A percentile compares a stretch with the other conserved stretches of the same genome.
These are phyloP conservation scores for Leccinellum rugosiceps DNA, from an alignment of 768 basidiomycete species.

Conservation along the genomic window DNA sequence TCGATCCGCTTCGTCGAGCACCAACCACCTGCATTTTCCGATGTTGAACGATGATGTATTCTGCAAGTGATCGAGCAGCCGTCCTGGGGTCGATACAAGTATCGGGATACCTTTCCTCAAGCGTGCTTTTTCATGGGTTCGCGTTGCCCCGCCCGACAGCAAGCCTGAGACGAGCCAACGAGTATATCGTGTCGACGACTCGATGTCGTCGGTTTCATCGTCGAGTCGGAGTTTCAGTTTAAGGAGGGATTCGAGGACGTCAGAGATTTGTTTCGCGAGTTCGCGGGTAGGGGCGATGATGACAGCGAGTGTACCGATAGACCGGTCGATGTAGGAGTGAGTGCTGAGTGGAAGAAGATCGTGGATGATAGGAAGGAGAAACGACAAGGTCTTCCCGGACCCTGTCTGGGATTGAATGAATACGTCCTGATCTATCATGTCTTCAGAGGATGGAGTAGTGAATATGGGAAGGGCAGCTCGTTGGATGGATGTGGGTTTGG, in stretches of 20 bases:
- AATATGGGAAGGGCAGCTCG: constrained; percentile 66
- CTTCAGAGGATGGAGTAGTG: constrained; percentile 39
- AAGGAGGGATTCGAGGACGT: constrained; percentile 84
- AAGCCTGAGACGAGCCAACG: constrained; percentile 94
- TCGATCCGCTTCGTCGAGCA: constrained; percentile 95
- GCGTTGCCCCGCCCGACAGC: constrained; percentile 90
- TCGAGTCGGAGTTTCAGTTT: constrained; percentile 67
- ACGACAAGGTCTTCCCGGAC: constrained; percentile 93
- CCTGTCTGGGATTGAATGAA: constrained; percentile 98
- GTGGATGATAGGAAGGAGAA: constrained; percentile 91
- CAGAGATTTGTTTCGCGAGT: constrained; percentile 93
- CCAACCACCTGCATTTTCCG: constrained; percentile 92
- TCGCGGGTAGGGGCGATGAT: constrained; percentile 96
- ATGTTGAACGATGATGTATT: constrained; percentile 92
- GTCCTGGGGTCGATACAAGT: constrained; percentile 92
- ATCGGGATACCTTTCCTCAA: constrained; percentile 94
- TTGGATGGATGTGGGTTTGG: constrained; percentile 89
- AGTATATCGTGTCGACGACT: constrained; percentile 49
- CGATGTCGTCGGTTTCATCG: constrained; percentile 51
- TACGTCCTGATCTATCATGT: constrained; percentile 57
- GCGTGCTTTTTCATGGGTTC: constrained; percentile 93
- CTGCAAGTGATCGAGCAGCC: constrained; percentile 93
- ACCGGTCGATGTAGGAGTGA: constrained; percentile 90
- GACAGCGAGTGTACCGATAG: constrained; percentile 91
- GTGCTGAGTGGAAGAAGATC: constrained; percentile 88